Evolutionary conservation across 192 early-diverging fungal species (phyloP), one percentile per base, ranked within the genome.

Genomic region (Coemansia javaensis): DNA sequence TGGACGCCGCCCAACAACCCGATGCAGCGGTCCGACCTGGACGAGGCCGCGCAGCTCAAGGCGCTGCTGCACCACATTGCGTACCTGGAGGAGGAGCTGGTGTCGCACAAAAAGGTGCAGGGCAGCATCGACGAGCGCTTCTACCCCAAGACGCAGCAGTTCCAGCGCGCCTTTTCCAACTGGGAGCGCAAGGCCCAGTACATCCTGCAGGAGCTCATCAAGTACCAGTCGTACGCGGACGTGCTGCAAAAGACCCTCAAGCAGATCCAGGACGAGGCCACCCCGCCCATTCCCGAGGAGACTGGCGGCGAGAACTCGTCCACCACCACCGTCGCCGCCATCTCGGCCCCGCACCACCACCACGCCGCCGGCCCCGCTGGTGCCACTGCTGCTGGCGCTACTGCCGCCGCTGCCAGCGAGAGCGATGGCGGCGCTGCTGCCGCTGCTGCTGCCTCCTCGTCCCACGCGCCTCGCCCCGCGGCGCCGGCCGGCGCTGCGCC

Each of bases 101-200:
- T 84, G 51, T 54, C 64, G 31, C 85, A 89, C 51, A 83, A 85
- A 51, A 81, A 82, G 42, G 69, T 81, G 32, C 70, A 80, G 32
- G 75, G 57, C 12, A 65, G 48, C 56, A 69, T 77, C 7, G 67
- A 69, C 30, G 43, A 53, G 42, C 74, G 86, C 67, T 90, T 86
- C 48, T 56, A 38, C 36, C 73, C 75, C 18, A 72, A 75, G 39
- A 79, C 81, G 18, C 66, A 63, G 30, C 79, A 84, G 55, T 59
- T 80, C 63, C 56, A 79, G 4, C 82, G 79, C 51, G 88, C 81
- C 7, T 78, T 88, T 45, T 66, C 79, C 10, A 90, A 90, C 53
- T 90, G 88, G 88, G 88, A 90, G 67, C 73, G 79, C 44, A 83
- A 83, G 59, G 85, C 85, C 10, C 82, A 85, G 51, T 82, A 87